Base-by-base conservation (phyloP, 305 asterid genomes). In the Solanum hybrid region DNA sequence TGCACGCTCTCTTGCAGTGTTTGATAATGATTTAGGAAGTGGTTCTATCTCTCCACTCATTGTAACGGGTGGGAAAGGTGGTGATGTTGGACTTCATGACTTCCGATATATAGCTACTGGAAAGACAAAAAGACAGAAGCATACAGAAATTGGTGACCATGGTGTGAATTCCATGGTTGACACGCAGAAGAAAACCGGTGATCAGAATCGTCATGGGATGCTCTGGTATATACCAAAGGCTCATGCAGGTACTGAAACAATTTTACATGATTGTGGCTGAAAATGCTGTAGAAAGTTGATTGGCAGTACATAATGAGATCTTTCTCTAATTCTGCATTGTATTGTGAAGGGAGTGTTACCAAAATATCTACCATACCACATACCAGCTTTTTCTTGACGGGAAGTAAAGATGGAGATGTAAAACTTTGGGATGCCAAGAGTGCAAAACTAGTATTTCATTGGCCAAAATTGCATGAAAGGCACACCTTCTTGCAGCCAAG, bases 181-280 rank as follows among this genome's bases (percentile, higher is more conserved):
- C 89, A 94, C 94, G 94, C 94, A 89, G 89, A 94, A 93, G 93
- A 96, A 93, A 95, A 93, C 97, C 4, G 99, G 99, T 86, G 99
- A 97, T 92, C 99, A 97, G 91, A 98, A 98, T 93, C 94, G 99
- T 91, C 97, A 98, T 87, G 99, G 99, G 89, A 98, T 98, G 99
- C 98, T 98, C 77, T 98, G 99, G 99, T 98, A 98, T 92, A 98
- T 98, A 88, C 99, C 99, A 27, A 98, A 96, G 94, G 99, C 99
- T 92, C 99, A 98, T 94, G 92, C 99, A 91, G 99, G 99, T 97
- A 95, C 86, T 88, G 77, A 89, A 73, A 39, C 92, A 20, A 20
- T 51, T 33, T 84, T 84, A 84, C 41, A 20, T 57, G 7, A 72
- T 89, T 65, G 89, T 57, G 37, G 61, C 72, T 90, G 89, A 88